Base-by-base conservation (phyloP, 371 early-diverging fungal species). In the Mucor saturninus region DNA sequence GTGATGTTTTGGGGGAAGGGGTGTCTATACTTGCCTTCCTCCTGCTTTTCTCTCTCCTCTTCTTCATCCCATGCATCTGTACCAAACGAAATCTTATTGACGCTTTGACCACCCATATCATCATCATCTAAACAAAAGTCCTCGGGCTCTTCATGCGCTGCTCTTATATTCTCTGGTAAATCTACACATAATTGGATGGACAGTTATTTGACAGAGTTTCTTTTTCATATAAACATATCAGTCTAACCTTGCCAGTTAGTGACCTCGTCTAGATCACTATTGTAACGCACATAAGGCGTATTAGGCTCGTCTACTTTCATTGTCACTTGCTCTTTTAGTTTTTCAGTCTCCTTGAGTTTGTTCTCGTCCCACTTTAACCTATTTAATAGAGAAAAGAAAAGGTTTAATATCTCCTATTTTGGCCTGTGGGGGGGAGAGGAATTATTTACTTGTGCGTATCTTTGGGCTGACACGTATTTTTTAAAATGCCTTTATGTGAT, bases 241-340 rank as follows among this genome's bases (percentile, higher is more conserved):
- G 21, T 21, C 28, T 37, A 53, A 73, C 77, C 73, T 62, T 81
- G 77, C 77, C 82, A 74, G 62, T 86, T 83, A 42, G 87, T 70
- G 30, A 89, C 79, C 53, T 89, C 83, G 59, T 97, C 96, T 0
- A 81, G 85, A 28, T 83, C 88, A 5, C 81, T 75, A 74, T 96
- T 84, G 71, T 95, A 96, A 55, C 87, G 85, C 40, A 96, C 89
- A 61, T 76, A 98, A 1, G 98, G 98, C 1, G 98, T 98, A 68
- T 91, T 93, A 8, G 97, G 98, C 71, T 98, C 98, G 46, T 90
- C 87, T 28, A 97, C 93, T 80, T 97, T 97, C 96, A 96, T 96
- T n/a, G 89, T 93, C 7, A 93, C 79, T 64, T 88, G 63, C 14
- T 42, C 87, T 73, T 93, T 93, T 67, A 89, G 61, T 2, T 53